These are phyloP conservation scores for Tilletia setariae DNA, from an alignment of 1,284 basidiomycete genomes.

Conservation along the genomic window DNA sequence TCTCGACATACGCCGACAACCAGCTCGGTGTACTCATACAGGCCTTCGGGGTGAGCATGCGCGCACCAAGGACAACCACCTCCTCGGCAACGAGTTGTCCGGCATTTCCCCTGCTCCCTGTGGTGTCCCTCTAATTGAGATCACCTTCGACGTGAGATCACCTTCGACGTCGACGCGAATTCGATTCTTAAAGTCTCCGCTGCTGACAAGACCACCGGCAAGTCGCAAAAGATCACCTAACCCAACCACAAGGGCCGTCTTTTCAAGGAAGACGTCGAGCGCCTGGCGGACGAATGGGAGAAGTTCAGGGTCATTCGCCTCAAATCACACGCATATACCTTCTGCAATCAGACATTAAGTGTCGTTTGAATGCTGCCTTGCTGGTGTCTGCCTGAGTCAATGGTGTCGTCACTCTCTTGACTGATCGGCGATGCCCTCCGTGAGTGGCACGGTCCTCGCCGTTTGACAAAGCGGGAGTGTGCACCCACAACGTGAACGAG, in stretches of 20 bases:
- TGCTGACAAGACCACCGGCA: conserved; percentile 94
- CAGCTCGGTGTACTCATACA: conserved; percentile 61
- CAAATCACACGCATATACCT: too few relatives aligned
- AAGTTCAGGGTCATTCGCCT: conserved; percentile 81
- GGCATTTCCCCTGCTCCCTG: conserved; percentile 90
- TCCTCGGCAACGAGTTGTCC: conserved; percentile 88
- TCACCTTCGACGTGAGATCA: conserved; percentile 99
- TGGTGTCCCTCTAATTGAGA: conserved; percentile 94
- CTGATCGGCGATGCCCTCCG: too few relatives aligned
- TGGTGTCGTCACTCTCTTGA: too few relatives aligned
- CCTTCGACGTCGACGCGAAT: conserved; percentile 98
- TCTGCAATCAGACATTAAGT: too few relatives aligned
- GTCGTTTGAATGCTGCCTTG: too few relatives aligned
- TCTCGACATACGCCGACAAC: conserved; percentile 66
- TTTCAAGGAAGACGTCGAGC: conserved; percentile 97
- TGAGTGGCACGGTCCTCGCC: too few relatives aligned
- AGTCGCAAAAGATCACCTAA: conserved; percentile 83
- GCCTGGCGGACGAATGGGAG: conserved; percentile 69
- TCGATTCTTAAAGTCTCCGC: conserved; percentile 96
- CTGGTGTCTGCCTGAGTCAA: too few relatives aligned
- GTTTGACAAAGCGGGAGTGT: too few relatives aligned
- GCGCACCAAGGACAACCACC: conserved; percentile 97
- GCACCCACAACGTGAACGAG: too few relatives aligned
- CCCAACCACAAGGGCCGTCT: conserved; percentile 98
- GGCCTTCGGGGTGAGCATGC: conserved; percentile 95